Conservation (phyloP, 495 filamentous ascomycete genomes). For the Amniculicola lignicola region DNA sequence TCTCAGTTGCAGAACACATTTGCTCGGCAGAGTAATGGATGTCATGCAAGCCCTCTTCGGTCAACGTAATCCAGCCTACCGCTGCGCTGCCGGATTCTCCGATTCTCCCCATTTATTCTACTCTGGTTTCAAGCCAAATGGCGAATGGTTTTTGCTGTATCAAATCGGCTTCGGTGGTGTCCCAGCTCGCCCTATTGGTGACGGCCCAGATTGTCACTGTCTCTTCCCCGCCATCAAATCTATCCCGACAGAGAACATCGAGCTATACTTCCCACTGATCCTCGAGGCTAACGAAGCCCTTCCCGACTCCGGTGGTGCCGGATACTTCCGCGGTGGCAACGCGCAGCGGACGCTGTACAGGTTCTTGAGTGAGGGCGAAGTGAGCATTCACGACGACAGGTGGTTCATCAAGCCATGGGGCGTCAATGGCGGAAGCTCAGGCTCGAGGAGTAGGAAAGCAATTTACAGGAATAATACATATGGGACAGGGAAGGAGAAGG, state of each 20-base stretch:
- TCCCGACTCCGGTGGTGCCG: conserved; percentile 49
- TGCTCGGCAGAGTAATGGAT: conserved; percentile 49
- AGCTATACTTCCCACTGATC: conserved; percentile 50
- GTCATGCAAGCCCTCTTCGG: conserved; percentile 52
- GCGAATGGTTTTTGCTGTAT: conserved; percentile 53
- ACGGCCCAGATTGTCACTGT: conserved; percentile 53
- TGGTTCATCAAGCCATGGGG: conserved; percentile 56
- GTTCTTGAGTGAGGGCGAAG: conserved; percentile 47
- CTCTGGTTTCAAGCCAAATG: conserved; percentile 49
- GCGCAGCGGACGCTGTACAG: conserved; percentile 50
- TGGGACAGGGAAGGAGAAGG: conserved; percentile 30
- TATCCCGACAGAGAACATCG: conserved; percentile 51
- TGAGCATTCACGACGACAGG: conserved; percentile 52
- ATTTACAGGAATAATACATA: conserved; percentile 45
- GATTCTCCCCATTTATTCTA: conserved; percentile 54
- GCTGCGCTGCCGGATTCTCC: conserved; percentile 51
- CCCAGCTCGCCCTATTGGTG: conserved; percentile 49
- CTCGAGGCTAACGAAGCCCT: conserved; percentile 52
- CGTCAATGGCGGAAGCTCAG: conserved; percentile 48
- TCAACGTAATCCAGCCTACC: conserved; percentile 48
- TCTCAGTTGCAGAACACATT: conserved; percentile 50
- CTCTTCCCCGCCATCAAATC: conserved; percentile 54
- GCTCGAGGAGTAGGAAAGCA: conserved; percentile 45
- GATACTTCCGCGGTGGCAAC: conserved; percentile 50
- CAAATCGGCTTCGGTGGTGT: conserved; percentile 54